Percentiles rank a stretch among this genome's conserved stretches.
Evolutionary conservation across 106 monocot species (phyloP).

Genomic region (Posidonia australis): DNA sequence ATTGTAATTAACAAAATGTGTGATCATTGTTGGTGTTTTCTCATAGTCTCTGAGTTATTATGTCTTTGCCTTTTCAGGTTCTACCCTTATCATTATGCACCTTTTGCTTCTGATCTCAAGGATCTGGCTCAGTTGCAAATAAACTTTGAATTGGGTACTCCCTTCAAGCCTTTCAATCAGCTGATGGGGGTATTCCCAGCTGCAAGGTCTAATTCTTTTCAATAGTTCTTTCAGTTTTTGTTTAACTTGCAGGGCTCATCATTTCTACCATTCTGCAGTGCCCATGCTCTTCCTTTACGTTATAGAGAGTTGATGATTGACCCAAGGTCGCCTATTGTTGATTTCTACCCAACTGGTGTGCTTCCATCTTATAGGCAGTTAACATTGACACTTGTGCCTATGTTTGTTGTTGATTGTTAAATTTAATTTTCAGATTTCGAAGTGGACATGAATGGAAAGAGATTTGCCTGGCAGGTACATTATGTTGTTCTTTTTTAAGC

Average conservation of each 20-base stretch:
- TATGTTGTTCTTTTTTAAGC: conserved; percentile 1
- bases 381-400: neutral
- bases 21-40: too few species aligned
- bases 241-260: neutral
- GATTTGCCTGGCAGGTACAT: conserved; percentile 93
- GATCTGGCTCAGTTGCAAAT: conserved; percentile 46
- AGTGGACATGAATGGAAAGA: conserved; percentile 98
- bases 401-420: neutral
- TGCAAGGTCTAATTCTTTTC: conserved; percentile 49
- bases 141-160: conserved; percentile 61
- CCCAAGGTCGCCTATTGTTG: conserved; percentile 74
- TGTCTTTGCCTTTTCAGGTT: conserved; percentile 37
- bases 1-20: too few species aligned
- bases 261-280: conserved; percentile 41
- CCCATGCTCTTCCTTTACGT: conserved; percentile 79
- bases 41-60: too few species aligned
- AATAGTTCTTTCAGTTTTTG: neutral
- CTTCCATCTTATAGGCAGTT: neutral
- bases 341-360: conserved; percentile 90
- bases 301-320: conserved; percentile 82
- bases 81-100: conserved; percentile 98
- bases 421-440: conserved; percentile 66
- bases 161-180: conserved; percentile 90
- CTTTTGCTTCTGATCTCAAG: conserved; percentile 93
- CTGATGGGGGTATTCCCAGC: conserved; percentile 98